phyloP scores from a whole-genome alignment of 192 early-diverging fungal genomes.

The Entomortierella beljakovae region DNA sequence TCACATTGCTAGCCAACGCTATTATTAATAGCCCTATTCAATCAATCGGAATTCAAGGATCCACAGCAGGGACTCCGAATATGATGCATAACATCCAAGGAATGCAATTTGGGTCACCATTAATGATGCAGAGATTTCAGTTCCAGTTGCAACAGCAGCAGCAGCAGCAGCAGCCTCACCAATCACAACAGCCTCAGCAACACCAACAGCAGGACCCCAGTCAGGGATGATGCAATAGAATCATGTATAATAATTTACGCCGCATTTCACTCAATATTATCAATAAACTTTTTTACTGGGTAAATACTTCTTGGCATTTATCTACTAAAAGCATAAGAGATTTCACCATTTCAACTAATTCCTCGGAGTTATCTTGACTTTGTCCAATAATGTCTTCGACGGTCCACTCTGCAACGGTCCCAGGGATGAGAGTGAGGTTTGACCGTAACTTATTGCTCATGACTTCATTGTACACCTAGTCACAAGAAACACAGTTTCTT shows the following conservation, averaged over 20 bases:
- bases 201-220: slow-evolving; percentile 27
- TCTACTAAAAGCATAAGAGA: slow-evolving; percentile 28
- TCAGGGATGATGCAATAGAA: slow-evolving; percentile 14
- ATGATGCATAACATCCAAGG: slow-evolving; percentile 21
- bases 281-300: background rate
- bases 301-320: slow-evolving; percentile 23
- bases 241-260: no score
- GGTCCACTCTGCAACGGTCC: slow-evolving; percentile 31
- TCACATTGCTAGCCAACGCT: slow-evolving; percentile 5
- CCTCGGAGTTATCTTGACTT: slow-evolving; percentile 6
- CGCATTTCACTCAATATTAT: no score
- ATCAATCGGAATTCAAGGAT: slow-evolving; percentile 22
- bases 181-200: slow-evolving; percentile 28
- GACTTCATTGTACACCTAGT: slow-evolving; percentile 18
- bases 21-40: slow-evolving; percentile 31
- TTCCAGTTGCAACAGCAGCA: slow-evolving; percentile 24
- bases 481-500: background rate
- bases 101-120: slow-evolving; percentile 16
- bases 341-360: slow-evolving; percentile 21
- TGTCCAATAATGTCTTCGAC: slow-evolving; percentile 22
- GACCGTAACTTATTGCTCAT: slow-evolving; percentile 2
- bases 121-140: slow-evolving; percentile 23
- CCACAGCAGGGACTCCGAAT: slow-evolving; percentile 10
- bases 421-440: slow-evolving; percentile 30
- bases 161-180: slow-evolving; percentile 13